Evolutionary conservation across 2,329 filamentous ascomycete genomes (phyloP).

Genomic region (Diaporthe capsici): DNA sequence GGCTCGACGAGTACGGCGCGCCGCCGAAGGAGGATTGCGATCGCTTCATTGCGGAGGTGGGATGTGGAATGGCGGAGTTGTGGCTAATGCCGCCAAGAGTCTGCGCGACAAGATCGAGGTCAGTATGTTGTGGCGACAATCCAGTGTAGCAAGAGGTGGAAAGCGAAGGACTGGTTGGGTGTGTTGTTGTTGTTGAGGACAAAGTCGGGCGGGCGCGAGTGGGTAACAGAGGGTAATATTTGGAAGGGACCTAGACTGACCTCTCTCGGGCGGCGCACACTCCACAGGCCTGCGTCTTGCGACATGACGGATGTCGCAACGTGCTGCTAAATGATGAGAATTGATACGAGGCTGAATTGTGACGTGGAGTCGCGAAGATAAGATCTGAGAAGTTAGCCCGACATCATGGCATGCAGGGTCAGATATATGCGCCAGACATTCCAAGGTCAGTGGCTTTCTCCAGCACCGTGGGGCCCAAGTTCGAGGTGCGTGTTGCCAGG

Average conservation of each 20-base stretch:
- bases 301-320: slow-evolving; percentile 72
- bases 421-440: slow-evolving; percentile 22
- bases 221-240: slow-evolving; percentile 31
- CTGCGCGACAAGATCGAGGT: slow-evolving; percentile 58
- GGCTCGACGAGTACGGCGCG: slow-evolving; percentile 76
- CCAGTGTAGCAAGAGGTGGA: not conserved
- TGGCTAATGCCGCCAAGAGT: slow-evolving; percentile 88
- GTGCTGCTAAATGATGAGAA: not conserved
- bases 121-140: slow-evolving; percentile 34
- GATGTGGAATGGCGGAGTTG: slow-evolving; percentile 90
- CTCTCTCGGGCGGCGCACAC: slow-evolving; percentile 91
- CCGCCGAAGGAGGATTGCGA: slow-evolving; percentile 81
- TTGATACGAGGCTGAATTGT: not conserved
- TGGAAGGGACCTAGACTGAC: slow-evolving; percentile 64
- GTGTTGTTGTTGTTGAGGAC: slow-evolving; percentile 20
- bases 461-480: slow-evolving; percentile 32
- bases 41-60: slow-evolving; percentile 93
- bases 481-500: slow-evolving; percentile 37
- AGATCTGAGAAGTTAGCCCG: not conserved
- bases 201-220: slow-evolving; percentile 40
- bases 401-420: slow-evolving; percentile 3
- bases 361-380: slow-evolving; percentile 1
- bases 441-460: slow-evolving; percentile 21
- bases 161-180: slow-evolving; percentile 7
- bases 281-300: slow-evolving; percentile 90